Percentiles rank a stretch among this genome's conserved stretches.
Conservation (phyloP, 345 rosid genomes). For the Noccaea caerulescens region DNA sequence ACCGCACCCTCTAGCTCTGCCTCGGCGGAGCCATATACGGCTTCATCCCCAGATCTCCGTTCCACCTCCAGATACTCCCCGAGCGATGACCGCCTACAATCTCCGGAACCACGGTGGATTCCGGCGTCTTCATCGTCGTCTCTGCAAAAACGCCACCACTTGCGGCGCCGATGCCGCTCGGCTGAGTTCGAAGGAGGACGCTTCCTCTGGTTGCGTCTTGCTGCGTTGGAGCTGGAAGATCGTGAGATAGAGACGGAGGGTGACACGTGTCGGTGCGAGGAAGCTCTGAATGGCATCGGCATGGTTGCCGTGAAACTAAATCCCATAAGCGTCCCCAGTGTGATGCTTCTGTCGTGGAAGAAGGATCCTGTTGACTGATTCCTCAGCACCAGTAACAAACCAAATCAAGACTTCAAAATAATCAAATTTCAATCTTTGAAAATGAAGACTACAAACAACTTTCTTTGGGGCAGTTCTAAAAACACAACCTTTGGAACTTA, state of each 20-base stretch:
- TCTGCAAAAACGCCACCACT: conserved; percentile 90
- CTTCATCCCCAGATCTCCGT: conserved; percentile 75
- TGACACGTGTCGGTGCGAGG: conserved; percentile 55
- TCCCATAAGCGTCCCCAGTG: conserved; percentile 92
- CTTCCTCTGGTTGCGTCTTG: conserved; percentile 34
- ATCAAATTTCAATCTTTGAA: not conserved
- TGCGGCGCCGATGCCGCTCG: conserved; percentile 55
- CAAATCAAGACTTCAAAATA: not conserved
- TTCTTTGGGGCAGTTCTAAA: conserved; percentile 8
- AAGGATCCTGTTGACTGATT: conserved; percentile 88
- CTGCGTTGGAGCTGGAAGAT: conserved; percentile 25
- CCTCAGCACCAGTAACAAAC: conserved; percentile 12
- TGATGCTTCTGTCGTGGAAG: conserved; percentile 95
- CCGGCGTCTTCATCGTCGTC: conserved; percentile 48
- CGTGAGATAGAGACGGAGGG: conserved; percentile 39
- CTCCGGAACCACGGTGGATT: conserved; percentile 22
- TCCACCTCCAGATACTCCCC: conserved; percentile 93
- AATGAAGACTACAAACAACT: not conserved
- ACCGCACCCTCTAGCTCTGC: conserved; percentile 61
- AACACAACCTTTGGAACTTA: conserved; percentile 9
- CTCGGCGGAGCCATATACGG: conserved; percentile 57
- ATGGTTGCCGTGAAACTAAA: conserved; percentile 66
- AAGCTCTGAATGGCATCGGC: conserved; percentile 59
- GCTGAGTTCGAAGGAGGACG: conserved; percentile 44
- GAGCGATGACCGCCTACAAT: conserved; percentile 70